These are phyloP conservation scores for Ophiocordyceps camponoti-floridani DNA, from an alignment of 2,329 filamentous ascomycete species.

Conservation along the genomic window DNA sequence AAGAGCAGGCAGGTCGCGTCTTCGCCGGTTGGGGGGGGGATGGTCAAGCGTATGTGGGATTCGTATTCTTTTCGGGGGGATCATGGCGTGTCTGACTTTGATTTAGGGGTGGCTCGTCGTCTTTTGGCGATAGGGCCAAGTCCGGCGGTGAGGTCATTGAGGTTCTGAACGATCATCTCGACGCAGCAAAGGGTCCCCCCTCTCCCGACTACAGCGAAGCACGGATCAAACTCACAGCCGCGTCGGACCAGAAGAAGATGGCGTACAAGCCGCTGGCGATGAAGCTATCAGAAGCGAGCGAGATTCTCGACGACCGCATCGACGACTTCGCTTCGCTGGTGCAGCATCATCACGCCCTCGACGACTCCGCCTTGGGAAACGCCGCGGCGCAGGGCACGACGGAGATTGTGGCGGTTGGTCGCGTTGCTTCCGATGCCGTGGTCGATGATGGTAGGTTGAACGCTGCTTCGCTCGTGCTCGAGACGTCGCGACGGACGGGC, in stretches of 20 bases:
- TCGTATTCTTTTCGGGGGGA: constrained; percentile 4
- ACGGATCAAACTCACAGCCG: constrained; percentile 69
- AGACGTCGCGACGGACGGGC: constrained; percentile 71
- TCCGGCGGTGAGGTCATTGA: constrained; percentile 71
- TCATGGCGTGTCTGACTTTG: not conserved
- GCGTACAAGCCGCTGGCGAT: constrained; percentile 85
- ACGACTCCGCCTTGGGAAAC: constrained; percentile 71
- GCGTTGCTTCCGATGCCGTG: constrained; percentile 72
- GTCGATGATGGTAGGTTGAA: constrained; percentile 64
- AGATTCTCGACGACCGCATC: constrained; percentile 88
- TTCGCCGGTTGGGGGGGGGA: not conserved
- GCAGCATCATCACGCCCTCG: constrained; percentile 55
- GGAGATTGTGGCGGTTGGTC: constrained; percentile 76
- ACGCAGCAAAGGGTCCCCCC: constrained; percentile 47
- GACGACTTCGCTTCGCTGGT: constrained; percentile 69
- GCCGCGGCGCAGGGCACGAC: constrained; percentile 70
- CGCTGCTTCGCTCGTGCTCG: constrained; percentile 66
- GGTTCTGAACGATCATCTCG: constrained; percentile 61
- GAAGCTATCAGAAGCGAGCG: constrained; percentile 83
- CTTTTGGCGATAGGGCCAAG: constrained; percentile 60
- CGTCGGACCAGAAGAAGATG: constrained; percentile 80
- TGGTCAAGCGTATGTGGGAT: constrained; percentile 6
- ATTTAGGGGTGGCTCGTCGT: constrained; percentile 9
- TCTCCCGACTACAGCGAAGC: constrained; percentile 54
- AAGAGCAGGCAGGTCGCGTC: not conserved